Conservation (phyloP, 768 basidiomycete genomes). For the Lactarius indigo region DNA sequence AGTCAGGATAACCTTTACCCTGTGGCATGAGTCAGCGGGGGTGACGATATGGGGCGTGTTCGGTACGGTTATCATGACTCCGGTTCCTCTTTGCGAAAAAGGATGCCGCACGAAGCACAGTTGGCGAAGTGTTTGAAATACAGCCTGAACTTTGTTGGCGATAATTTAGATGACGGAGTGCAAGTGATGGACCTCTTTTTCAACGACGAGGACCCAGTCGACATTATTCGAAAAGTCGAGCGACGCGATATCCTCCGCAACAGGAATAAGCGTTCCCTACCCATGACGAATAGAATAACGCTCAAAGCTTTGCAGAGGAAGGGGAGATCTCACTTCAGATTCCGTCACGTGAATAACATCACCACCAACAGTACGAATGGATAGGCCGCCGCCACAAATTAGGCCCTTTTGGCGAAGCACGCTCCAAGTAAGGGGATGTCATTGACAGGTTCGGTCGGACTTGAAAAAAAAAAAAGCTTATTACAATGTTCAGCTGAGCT, state of each 20-base stretch:
- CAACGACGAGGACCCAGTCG: constrained; percentile 81
- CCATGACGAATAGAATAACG: not conserved
- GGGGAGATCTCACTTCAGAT: constrained; percentile 49
- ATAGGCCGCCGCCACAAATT: constrained; percentile 63
- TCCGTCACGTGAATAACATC: constrained; percentile 49
- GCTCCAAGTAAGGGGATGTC: constrained; percentile 40
- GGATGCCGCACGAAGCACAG: constrained; percentile 48
- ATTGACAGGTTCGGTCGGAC: constrained; percentile 11
- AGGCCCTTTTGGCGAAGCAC: constrained; percentile 91
- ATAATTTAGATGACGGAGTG: too few relatives aligned
- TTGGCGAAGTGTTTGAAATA: constrained; percentile 85
- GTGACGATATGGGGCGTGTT: not conserved
- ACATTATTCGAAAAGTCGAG: constrained; percentile 55
- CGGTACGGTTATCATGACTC: constrained; percentile 74
- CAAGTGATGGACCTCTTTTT: constrained; percentile 73
- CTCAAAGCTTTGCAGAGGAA: not conserved
- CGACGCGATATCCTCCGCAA: constrained; percentile 62
- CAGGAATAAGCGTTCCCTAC: constrained; percentile 76
- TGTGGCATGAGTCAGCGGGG: constrained; percentile 32
- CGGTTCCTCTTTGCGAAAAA: constrained; percentile 50
- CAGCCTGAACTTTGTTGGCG: constrained; percentile 56
- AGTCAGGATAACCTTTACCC: constrained; percentile 98
- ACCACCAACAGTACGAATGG: constrained; percentile 54
- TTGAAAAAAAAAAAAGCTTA: constrained; percentile 12
- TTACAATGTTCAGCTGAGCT: constrained; percentile 77